These are phyloP conservation scores for Arthrobotrys sphaeroides DNA, from an alignment of 2,329 filamentous ascomycete species.

Conservation along the genomic window DNA sequence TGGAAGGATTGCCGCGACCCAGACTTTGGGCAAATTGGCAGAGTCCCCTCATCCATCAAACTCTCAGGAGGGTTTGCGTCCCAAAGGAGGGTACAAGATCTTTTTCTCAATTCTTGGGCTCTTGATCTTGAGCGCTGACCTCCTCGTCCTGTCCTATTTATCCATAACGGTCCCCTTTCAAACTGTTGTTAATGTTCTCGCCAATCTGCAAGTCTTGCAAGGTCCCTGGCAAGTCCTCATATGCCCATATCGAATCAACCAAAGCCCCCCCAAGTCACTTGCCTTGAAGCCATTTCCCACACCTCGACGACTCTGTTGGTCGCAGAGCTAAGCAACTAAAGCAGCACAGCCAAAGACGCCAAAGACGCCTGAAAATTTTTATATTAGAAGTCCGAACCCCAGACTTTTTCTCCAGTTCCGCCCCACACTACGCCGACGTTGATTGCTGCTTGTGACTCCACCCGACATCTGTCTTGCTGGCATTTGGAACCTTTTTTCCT, in stretches of 20 bases:
- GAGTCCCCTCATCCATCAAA: slow-evolving; percentile 19
- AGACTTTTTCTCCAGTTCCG: slow-evolving; percentile 50
- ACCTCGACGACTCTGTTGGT: slow-evolving; percentile 17
- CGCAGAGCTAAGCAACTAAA: slow-evolving; percentile 21
- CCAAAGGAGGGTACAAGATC: slow-evolving; percentile 24
- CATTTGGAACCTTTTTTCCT: slow-evolving; percentile 21
- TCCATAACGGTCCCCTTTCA: slow-evolving; percentile 45
- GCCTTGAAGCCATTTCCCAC: slow-evolving; percentile 16
- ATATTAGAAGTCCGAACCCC: slow-evolving; percentile 50
- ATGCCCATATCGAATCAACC: slow-evolving; percentile 20
- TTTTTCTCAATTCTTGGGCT: slow-evolving; percentile 9
- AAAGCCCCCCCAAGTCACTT: slow-evolving; percentile 33
- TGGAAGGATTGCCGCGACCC: slow-evolving; percentile 33
- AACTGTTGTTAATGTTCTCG: slow-evolving; percentile 38
- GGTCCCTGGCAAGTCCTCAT: slow-evolving; percentile 30
- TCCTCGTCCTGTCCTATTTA: slow-evolving; percentile 38
- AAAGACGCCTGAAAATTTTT: slow-evolving; percentile 47
- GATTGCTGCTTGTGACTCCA: slow-evolving; percentile 36
- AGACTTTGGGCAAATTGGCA: slow-evolving; percentile 42
- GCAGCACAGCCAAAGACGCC: no score
- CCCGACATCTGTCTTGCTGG: slow-evolving; percentile 27
- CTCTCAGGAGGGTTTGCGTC: slow-evolving; percentile 9
- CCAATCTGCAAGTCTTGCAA: slow-evolving; percentile 51
- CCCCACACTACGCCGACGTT: slow-evolving; percentile 52
- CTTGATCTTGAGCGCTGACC: slow-evolving; percentile 14